Conservation (phyloP, 2,329 filamentous ascomycete species). For the Colletotrichum australisinense region DNA sequence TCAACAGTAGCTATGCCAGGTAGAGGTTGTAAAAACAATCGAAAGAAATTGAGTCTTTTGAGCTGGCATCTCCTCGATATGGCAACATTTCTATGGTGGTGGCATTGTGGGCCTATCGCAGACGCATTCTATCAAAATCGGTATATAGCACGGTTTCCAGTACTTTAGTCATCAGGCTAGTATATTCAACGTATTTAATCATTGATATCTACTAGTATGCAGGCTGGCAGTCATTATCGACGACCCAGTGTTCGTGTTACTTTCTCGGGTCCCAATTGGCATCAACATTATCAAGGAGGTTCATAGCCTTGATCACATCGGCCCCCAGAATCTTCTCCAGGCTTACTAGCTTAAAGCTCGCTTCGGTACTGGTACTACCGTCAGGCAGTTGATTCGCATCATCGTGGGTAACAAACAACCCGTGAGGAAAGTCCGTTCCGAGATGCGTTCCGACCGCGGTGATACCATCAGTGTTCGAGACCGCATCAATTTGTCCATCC, state of each 20-base stretch:
- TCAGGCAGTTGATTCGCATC: slow-evolving; percentile 62
- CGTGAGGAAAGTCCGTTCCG: slow-evolving; percentile 53
- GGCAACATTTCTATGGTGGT: too few species aligned
- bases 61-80: too few species aligned
- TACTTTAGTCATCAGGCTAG: too few species aligned
- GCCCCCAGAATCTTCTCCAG: slow-evolving; percentile 52
- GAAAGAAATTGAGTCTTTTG: too few species aligned
- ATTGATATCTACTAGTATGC: too few species aligned
- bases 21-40: too few species aligned
- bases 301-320: slow-evolving; percentile 40
- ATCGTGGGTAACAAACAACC: slow-evolving; percentile 63
- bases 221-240: too few species aligned
- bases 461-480: slow-evolving; percentile 65
- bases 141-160: too few species aligned
- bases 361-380: slow-evolving; percentile 57
- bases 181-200: too few species aligned
- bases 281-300: slow-evolving; percentile 49
- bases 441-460: slow-evolving; percentile 57
- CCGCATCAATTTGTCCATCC: slow-evolving; percentile 56
- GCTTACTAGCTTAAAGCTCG: slow-evolving; percentile 63
- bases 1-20: too few species aligned
- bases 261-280: slow-evolving; percentile 53
- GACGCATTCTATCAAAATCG: too few species aligned
- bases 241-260: not conserved
- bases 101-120: too few species aligned